phyloP scores from a whole-genome alignment of 2,329 filamentous ascomycete species.

The Penicillium sp. region DNA sequence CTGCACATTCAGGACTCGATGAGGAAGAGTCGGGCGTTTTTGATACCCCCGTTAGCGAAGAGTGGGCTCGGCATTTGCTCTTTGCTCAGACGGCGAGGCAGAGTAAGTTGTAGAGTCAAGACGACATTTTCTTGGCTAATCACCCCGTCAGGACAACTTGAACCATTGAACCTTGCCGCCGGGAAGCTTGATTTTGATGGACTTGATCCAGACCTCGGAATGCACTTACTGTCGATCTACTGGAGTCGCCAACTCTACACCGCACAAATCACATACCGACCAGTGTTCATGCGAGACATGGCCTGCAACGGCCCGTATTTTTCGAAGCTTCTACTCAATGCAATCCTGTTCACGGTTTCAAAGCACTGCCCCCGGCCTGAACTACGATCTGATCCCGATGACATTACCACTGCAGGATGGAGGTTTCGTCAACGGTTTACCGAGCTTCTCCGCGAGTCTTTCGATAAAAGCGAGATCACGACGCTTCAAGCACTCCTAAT shows the following conservation, averaged over 20 bases:
- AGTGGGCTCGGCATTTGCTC: constrained; percentile 25
- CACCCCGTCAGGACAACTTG: constrained; percentile 47
- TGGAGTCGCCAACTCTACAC: constrained; percentile 58
- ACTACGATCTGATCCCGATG: constrained; percentile 49
- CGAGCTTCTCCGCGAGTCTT: constrained; percentile 49
- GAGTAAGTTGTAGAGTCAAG: constrained; percentile 10
- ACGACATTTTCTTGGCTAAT: neutral
- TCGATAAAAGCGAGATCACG: constrained; percentile 55
- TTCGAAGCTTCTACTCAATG: constrained; percentile 55
- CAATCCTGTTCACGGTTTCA: constrained; percentile 51
- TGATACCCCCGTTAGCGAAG: constrained; percentile 11
- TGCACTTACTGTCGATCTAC: constrained; percentile 55
- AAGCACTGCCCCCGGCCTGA: constrained; percentile 53
- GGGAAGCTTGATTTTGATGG: constrained; percentile 59
- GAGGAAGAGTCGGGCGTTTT: constrained; percentile 6
- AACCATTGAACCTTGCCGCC: constrained; percentile 50
- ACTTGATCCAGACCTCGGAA: constrained; percentile 54
- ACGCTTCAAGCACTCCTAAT: constrained; percentile 58
- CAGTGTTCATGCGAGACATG: constrained; percentile 57
- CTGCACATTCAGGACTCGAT: constrained; percentile 6
- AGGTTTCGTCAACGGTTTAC: constrained; percentile 51
- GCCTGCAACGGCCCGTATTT: constrained; percentile 54
- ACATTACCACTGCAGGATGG: constrained; percentile 54
- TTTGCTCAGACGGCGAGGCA: constrained; percentile 30
- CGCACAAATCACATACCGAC: constrained; percentile 53